phyloP scores from a whole-genome alignment of 1,284 basidiomycete species.

The Cryptococcus sp. region DNA sequence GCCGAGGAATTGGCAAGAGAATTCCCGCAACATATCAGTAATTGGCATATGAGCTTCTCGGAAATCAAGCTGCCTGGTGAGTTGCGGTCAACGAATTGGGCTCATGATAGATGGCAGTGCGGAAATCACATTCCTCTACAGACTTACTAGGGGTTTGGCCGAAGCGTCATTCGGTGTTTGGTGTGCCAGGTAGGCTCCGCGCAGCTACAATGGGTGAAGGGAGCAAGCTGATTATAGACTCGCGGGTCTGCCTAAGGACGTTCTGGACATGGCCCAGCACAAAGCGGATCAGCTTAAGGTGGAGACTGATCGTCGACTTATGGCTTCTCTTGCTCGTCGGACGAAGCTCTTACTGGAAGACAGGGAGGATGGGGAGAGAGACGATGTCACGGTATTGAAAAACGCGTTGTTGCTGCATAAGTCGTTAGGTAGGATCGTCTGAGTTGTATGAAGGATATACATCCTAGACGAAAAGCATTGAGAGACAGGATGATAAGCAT shows the following conservation, averaged over 20 bases:
- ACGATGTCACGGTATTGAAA: too few relatives aligned
- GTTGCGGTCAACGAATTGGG: slow-evolving; percentile 8
- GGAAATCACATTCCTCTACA: slow-evolving; percentile 81
- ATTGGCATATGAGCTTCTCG: slow-evolving; percentile 82
- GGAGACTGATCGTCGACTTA: slow-evolving; percentile 24
- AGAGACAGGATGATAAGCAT: too few relatives aligned
- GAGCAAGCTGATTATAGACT: slow-evolving; percentile 42
- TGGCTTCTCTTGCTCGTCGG: slow-evolving; percentile 16
- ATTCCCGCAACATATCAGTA: slow-evolving; percentile 55
- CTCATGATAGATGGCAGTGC: slow-evolving; percentile 60
- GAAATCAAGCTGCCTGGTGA: slow-evolving; percentile 29
- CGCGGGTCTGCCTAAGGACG: slow-evolving; percentile 67
- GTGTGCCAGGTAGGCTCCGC: slow-evolving; percentile 59
- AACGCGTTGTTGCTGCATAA: too few relatives aligned
- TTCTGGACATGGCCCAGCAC: slow-evolving; percentile 60
- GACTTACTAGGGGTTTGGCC: slow-evolving; percentile 65
- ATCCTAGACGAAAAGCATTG: too few relatives aligned
- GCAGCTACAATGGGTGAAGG: neutral
- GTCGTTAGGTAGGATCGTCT: too few relatives aligned
- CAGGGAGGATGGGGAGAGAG: neutral
- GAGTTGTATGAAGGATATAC: too few relatives aligned
- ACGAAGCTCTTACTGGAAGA: slow-evolving; percentile 12
- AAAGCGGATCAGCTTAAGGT: slow-evolving; percentile 58
- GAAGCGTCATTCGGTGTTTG: slow-evolving; percentile 83
- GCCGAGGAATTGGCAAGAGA: slow-evolving; percentile 56